Evolutionary conservation across 1,284 basidiomycete species (phyloP).

Genomic region (Taiwanofungus camphoratus): DNA sequence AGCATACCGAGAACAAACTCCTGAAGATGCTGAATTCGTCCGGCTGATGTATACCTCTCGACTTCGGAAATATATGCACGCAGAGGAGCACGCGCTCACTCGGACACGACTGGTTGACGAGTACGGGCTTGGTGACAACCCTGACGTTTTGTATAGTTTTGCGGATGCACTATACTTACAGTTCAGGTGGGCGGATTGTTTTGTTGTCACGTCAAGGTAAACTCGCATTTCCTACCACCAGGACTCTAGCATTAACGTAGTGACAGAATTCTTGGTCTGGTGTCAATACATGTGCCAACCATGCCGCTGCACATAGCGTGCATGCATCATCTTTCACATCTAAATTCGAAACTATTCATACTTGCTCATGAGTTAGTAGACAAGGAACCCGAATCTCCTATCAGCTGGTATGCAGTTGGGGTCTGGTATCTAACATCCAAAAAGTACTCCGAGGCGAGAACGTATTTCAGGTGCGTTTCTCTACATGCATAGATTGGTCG

Average conservation of each 20-base stretch:
- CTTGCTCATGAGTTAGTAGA: slow-evolving; percentile 95
- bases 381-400: slow-evolving; percentile 84
- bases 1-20: slow-evolving; percentile 77
- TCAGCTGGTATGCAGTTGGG: slow-evolving; percentile 98
- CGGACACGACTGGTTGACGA: slow-evolving; percentile 71
- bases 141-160: slow-evolving; percentile 87
- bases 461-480: slow-evolving; percentile 78
- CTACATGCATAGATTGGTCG: background rate
- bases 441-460: slow-evolving; percentile 84
- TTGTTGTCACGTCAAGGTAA: slow-evolving; percentile 79
- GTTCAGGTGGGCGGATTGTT: slow-evolving; percentile 94
- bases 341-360: slow-evolving; percentile 91
- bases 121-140: slow-evolving; percentile 81
- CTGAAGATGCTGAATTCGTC: slow-evolving; percentile 86
- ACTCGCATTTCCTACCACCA: slow-evolving; percentile 1
- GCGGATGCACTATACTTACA: slow-evolving; percentile 88
- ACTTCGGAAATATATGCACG: slow-evolving; percentile 84
- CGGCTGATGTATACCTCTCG: slow-evolving; percentile 89
- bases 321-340: slow-evolving; percentile 90
- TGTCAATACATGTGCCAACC: slow-evolving; percentile 78
- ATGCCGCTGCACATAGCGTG: slow-evolving; percentile 95
- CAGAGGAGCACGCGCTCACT: slow-evolving; percentile 75
- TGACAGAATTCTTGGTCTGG: slow-evolving; percentile 72
- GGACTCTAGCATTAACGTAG: background rate
- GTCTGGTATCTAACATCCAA: slow-evolving; percentile 90